Evolutionary conservation across 345 rosid species (phyloP).

Genomic region (Salix dunnii): DNA sequence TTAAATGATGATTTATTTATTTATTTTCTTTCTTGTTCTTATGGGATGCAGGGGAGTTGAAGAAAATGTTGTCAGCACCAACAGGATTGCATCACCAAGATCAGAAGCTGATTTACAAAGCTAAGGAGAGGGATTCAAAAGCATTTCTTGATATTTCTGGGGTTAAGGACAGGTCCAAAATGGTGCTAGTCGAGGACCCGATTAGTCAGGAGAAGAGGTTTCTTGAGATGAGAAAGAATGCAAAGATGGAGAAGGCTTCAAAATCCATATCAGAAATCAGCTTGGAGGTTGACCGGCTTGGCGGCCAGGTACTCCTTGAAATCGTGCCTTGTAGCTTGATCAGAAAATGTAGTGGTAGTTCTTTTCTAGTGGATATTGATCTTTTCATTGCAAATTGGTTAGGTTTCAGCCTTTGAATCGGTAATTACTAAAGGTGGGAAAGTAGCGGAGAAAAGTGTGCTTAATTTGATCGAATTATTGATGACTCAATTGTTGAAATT

Average conservation of each 20-base stretch:
- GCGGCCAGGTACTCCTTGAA: constrained; percentile 53
- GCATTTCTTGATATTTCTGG: constrained; percentile 80
- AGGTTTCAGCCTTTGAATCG: constrained; percentile 84
- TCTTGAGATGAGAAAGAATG: constrained; percentile 75
- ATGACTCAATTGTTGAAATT: constrained; percentile 91
- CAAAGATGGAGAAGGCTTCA: constrained; percentile 84
- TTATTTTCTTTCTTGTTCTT: neutral
- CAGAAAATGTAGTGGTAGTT: neutral
- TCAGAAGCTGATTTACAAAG: constrained; percentile 84
- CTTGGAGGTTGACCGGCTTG: constrained; percentile 83
- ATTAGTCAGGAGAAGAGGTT: constrained; percentile 83
- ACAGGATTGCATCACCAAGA: constrained; percentile 92
- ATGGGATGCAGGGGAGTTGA: constrained; percentile 73
- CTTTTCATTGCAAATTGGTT: constrained; percentile 19
- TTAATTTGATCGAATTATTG: constrained; percentile 64
- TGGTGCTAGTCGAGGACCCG: constrained; percentile 81
- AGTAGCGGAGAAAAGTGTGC: constrained; percentile 65
- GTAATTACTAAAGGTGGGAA: constrained; percentile 70
- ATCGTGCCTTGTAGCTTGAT: neutral
- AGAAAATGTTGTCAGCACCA: constrained; percentile 81
- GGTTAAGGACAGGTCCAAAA: constrained; percentile 87
- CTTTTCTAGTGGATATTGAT: neutral
- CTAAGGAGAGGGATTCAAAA: constrained; percentile 92
- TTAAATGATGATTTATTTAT: neutral
- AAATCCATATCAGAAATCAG: constrained; percentile 86